A percentile compares a stretch with the other conserved stretches of the same genome.
Evolutionary conservation across 2,329 filamentous ascomycete genomes (phyloP).

Genomic region (Verticillium albo-atrum): DNA sequence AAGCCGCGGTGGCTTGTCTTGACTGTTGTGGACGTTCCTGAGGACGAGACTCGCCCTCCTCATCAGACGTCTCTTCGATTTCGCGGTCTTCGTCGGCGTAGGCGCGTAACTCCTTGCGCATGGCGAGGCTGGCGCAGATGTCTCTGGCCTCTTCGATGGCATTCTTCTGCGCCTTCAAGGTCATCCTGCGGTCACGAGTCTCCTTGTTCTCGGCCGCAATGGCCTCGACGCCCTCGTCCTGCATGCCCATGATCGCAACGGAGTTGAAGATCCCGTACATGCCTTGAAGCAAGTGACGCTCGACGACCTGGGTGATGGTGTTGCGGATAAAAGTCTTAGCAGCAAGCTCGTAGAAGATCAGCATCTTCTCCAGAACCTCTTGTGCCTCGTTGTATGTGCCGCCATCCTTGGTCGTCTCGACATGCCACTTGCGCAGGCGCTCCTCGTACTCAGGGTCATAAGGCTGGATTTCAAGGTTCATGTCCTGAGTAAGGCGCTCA

Average conservation of each 20-base stretch:
- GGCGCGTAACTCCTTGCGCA: slow-evolving; percentile 44
- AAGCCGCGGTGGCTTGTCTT: background rate
- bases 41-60: slow-evolving; percentile 11
- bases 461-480: slow-evolving; percentile 48
- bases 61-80: slow-evolving; percentile 18
- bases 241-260: slow-evolving; percentile 45
- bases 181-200: slow-evolving; percentile 42
- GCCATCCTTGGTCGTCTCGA: slow-evolving; percentile 34
- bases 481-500: slow-evolving; percentile 39
- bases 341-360: slow-evolving; percentile 51
- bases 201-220: slow-evolving; percentile 51
- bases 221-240: slow-evolving; percentile 37
- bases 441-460: slow-evolving; percentile 51
- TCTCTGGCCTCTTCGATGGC: slow-evolving; percentile 46
- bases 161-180: slow-evolving; percentile 42
- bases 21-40: background rate
- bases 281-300: slow-evolving; percentile 45
- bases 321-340: slow-evolving; percentile 49
- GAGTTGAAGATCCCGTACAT: slow-evolving; percentile 49
- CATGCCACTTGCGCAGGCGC: slow-evolving; percentile 42
- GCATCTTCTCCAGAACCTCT: slow-evolving; percentile 51
- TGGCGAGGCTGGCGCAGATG: slow-evolving; percentile 44
- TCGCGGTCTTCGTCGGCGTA: slow-evolving; percentile 21
- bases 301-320: slow-evolving; percentile 47
- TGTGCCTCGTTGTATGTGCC: slow-evolving; percentile 45